Evolutionary conservation across 2,329 filamentous ascomycete species (phyloP), one percentile per base, ranked within the genome.

Genomic region (Colletotrichum tamarilloi): DNA sequence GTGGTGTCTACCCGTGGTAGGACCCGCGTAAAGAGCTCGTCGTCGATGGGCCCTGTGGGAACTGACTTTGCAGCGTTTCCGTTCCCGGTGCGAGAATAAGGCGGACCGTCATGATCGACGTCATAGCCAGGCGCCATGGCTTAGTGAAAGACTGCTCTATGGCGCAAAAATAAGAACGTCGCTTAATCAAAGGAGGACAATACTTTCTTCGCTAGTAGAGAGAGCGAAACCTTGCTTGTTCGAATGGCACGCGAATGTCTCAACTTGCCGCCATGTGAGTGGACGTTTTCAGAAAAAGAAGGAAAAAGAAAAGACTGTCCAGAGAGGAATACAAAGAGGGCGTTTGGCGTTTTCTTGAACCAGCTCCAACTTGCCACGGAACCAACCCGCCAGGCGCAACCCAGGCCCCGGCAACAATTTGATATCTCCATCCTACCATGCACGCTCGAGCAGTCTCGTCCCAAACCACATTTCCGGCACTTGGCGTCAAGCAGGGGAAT

Each of bases 81-180:
- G 28, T 65, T 70, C 28, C 46, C 67, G 56, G 67, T 57, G 28
- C 32, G 46, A 16, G 2, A 12, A 56, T 62, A 68, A 55, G 42
- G 53, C 19, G 62, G n/a, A 19, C 55, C 56, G 60, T 73, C 56
- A 55, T 73, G 67, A 70, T 70, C 49, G 22, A 59, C 32, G 57
- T 65, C 67, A 52, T 65, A 62, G 24, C 42, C 70, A 14, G 67
- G 46, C 62, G 60, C 35, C 70, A 73, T 73, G 26, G 67, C 67
- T 66, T 16, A 32, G 8, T 8, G 22, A 28, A 16, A 8, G 42
- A 8, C 28, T 14, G 19, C 19, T 32, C n/a, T 64, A 12, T 7
- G 16, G 30, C 19, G 16, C 35, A 42, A 11, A n/a, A n/a, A 5
- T 6, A 26, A 30, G 5, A 65, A 30, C 12, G 28, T 52, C 32